A percentile compares a stretch with the other conserved stretches of the same genome.
Evolutionary conservation across 208 protist genomes (phyloP).

Genomic region (Trypanosoma cruzi): DNA sequence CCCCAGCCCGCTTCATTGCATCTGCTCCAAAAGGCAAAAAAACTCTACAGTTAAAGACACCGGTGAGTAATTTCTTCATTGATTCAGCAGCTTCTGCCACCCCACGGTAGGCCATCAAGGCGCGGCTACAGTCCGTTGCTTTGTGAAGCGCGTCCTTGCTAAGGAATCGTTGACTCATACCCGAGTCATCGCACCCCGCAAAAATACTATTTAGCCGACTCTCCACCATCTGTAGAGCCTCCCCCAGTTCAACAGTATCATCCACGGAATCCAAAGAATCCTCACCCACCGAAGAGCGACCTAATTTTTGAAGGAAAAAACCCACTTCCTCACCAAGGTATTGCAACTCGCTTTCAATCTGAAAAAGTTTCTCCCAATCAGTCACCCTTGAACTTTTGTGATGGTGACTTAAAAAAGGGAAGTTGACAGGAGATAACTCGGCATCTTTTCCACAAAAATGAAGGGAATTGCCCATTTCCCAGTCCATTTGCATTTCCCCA

Average conservation of each 20-base stretch:
- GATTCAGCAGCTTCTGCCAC: constrained; percentile 13
- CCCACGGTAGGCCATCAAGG: constrained; percentile 3
- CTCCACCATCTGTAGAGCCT: constrained; percentile 2
- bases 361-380: constrained; percentile 9
- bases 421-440: not conserved
- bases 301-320: constrained; percentile 3
- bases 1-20: constrained; percentile 9
- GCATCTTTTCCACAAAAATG: not conserved
- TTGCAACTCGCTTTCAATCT: constrained; percentile 17
- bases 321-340: constrained; percentile 4
- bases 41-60: not conserved
- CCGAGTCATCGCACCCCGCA: not conserved
- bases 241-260: constrained; percentile 3
- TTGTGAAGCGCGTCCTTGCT: constrained; percentile 10
- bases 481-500: not conserved
- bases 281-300: not conserved
- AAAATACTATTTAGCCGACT: constrained; percentile 5
- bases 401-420: not conserved
- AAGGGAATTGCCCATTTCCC: not conserved
- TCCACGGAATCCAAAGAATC: not conserved
- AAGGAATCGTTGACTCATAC: not conserved
- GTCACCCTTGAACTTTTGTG: not conserved
- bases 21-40: not conserved
- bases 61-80: constrained; percentile 7
- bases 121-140: not conserved